Base-by-base conservation (phyloP, 768 basidiomycete genomes). In the Boletus tomentosulus region DNA sequence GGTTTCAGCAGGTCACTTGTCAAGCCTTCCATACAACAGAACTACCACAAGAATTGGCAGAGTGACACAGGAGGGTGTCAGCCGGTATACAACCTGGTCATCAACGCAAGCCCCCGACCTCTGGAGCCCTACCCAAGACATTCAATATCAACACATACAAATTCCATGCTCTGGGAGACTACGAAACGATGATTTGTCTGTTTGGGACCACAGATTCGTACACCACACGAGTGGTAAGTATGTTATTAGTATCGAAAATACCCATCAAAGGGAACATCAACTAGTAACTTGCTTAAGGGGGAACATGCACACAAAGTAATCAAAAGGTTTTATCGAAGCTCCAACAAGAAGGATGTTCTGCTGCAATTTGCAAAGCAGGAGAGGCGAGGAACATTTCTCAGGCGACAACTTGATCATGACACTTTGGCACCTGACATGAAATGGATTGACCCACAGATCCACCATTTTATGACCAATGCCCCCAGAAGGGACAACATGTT, bases 251-350 rank as follows among this genome's bases (percentile, higher is more conserved):
- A n/a, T n/a, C n/a, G n/a, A n/a, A n/a, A n/a, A n/a, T n/a, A n/a
- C n/a, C n/a, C n/a, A n/a, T n/a, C n/a, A n/a, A n/a, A n/a, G n/a
- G n/a, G n/a, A n/a, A n/a, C n/a, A n/a, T n/a, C n/a, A n/a, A n/a
- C n/a, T n/a, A n/a, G n/a, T n/a, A n/a, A n/a, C n/a, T n/a, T n/a
- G n/a, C n/a, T n/a, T n/a, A 6, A 72, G 71, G 69, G 72, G 6
- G 70, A 74, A 51, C 60, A 62, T 1, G 59, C 69, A 11, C 73
- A 74, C 46, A 61, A 60, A 3, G 51, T 58, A 0, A 58, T 70
- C 11, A 74, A 74, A 49, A 37, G 44, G 16, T 56, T 60, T n/a
- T 67, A 71, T 53, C 43, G 34, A 6, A 54, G 62, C 2, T 63
- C 65, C 8, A 68, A 62, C 48, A 65, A 65, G 47, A 53, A 51